Evolutionary conservation across 192 early-diverging fungal species (phyloP).

Genomic region (Coemansia sp.): DNA sequence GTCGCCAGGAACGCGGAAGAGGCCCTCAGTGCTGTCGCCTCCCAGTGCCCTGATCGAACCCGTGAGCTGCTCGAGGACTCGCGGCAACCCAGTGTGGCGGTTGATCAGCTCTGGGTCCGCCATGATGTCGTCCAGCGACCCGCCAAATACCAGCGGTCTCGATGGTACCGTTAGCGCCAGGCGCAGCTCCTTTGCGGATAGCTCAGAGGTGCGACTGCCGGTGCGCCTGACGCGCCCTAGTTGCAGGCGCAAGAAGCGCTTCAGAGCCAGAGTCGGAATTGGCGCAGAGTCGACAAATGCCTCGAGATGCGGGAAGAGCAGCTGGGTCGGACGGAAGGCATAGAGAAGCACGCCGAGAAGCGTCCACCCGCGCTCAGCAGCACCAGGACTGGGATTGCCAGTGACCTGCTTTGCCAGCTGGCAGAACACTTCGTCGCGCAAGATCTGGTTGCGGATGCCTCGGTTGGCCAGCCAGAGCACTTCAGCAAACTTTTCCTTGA

Average conservation of each 20-base stretch:
- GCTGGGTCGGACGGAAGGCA: slow-evolving; percentile 89
- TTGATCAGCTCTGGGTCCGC: slow-evolving; percentile 48
- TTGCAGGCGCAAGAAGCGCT: slow-evolving; percentile 53
- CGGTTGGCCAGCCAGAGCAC: slow-evolving; percentile 76
- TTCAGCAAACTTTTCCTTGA: slow-evolving; percentile 55
- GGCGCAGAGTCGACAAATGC: slow-evolving; percentile 62
- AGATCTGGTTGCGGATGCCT: slow-evolving; percentile 69
- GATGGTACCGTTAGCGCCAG: slow-evolving; percentile 79
- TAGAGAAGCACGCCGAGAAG: slow-evolving; percentile 78
- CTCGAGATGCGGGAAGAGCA: slow-evolving; percentile 81
- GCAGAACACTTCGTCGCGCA: slow-evolving; percentile 94
- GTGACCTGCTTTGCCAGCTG: slow-evolving; percentile 90
- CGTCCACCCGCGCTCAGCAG: slow-evolving; percentile 82
- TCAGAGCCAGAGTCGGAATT: slow-evolving; percentile 12
- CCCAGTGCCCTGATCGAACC: slow-evolving; percentile 71
- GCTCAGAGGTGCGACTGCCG: slow-evolving; percentile 70
- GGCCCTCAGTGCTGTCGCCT: slow-evolving; percentile 83
- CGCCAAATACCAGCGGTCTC: slow-evolving; percentile 86
- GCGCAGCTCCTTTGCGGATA: slow-evolving; percentile 65
- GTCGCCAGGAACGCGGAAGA: slow-evolving; percentile 95
- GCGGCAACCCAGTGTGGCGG: slow-evolving; percentile 59
- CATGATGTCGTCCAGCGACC: slow-evolving; percentile 83
- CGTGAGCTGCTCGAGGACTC: slow-evolving; percentile 78
- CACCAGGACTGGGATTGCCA: slow-evolving; percentile 62
- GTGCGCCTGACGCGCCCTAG: slow-evolving; percentile 77